Base-by-base conservation (phyloP, 106 monocot species). In the Dactylorhiza incarnata region DNA sequence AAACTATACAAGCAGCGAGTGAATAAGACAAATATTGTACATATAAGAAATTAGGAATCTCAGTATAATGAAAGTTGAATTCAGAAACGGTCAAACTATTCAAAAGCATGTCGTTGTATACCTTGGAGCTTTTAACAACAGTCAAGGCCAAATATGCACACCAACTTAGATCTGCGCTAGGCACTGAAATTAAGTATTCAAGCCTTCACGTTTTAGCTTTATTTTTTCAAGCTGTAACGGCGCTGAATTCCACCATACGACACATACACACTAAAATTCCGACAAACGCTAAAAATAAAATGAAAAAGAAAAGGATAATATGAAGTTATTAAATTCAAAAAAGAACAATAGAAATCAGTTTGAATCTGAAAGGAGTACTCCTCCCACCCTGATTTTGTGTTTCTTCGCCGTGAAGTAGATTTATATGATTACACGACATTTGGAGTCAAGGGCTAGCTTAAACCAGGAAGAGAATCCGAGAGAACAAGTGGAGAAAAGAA, bases 1-100 rank as follows among this genome's bases (percentile, higher is more conserved):
- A 74, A 48, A 48, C 19, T 24, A 24, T 73, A 72, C 61, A 20
- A 80, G 26, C 16, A 74, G 58, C 22, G n/a, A 6, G 22, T 58
- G 19, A 58, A 13, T 58, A 58, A 22, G 20, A 20, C 5, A 19
- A 20, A 58, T 58, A 22, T 7, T 58, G 58, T 20, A n/a, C n/a
- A 12, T n/a, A 6, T 19, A 20, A 58, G n/a, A 22, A 19, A 20
- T 22, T 59, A 59, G 12, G 58, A 59, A 59, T 59, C 58, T 7
- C 58, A 59, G 58, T 19, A 20, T 59, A 59, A 20, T 20, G 58
- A 59, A 59, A 59, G 22, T 59, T 6, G 20, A 8, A 59, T 9
- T 20, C 22, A 12, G 58, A 58, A 58, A 6, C 58, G 22, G 58
- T 59, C 22, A 59, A 59, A 59, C 6, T 15, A 54, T 5, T 54